Percentiles rank a stretch among this genome's conserved stretches.
These are phyloP conservation scores for Simplicillium aogashimaense DNA, from an alignment of 2,329 filamentous ascomycete species.

Conservation along the genomic window DNA sequence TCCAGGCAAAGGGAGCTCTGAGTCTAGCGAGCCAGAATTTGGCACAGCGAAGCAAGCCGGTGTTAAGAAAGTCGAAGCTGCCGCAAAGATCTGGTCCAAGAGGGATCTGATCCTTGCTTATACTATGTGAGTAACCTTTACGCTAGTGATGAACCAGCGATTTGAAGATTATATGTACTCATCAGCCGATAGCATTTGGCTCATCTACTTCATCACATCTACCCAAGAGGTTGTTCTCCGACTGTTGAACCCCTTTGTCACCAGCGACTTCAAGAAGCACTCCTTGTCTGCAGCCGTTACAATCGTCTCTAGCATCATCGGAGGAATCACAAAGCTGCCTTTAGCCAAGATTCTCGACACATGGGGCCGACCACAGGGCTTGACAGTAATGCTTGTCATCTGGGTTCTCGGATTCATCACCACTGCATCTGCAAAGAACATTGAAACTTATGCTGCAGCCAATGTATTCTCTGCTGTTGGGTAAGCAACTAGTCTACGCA, in stretches of 20 bases:
- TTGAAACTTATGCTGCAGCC: constrained; percentile 52
- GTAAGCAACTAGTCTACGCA: constrained; percentile 14
- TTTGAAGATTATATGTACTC: neutral
- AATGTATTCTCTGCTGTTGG: constrained; percentile 60
- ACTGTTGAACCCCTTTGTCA: constrained; percentile 36
- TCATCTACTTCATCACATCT: constrained; percentile 27
- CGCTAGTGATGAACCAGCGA: neutral
- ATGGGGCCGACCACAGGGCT: constrained; percentile 56
- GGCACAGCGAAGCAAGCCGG: constrained; percentile 31
- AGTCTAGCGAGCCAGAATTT: constrained; percentile 19
- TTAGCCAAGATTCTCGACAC: constrained; percentile 59
- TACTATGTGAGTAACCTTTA: constrained; percentile 22
- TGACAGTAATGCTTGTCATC: constrained; percentile 40
- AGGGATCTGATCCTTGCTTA: constrained; percentile 35
- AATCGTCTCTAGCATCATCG: constrained; percentile 44
- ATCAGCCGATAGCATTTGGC: constrained; percentile 25
- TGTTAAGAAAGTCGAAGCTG: constrained; percentile 37
- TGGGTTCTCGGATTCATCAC: constrained; percentile 47
- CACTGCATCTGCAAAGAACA: constrained; percentile 53
- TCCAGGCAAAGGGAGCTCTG: constrained; percentile 3
- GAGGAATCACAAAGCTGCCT: constrained; percentile 53
- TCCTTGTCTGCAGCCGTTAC: constrained; percentile 42
- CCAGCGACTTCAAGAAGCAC: constrained; percentile 40
- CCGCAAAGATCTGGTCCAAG: constrained; percentile 26
- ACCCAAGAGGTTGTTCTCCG: constrained; percentile 25